Evolutionary conservation across 139 green algal genomes (phyloP).

Genomic region (Deuterostichococcus epilithicus): DNA sequence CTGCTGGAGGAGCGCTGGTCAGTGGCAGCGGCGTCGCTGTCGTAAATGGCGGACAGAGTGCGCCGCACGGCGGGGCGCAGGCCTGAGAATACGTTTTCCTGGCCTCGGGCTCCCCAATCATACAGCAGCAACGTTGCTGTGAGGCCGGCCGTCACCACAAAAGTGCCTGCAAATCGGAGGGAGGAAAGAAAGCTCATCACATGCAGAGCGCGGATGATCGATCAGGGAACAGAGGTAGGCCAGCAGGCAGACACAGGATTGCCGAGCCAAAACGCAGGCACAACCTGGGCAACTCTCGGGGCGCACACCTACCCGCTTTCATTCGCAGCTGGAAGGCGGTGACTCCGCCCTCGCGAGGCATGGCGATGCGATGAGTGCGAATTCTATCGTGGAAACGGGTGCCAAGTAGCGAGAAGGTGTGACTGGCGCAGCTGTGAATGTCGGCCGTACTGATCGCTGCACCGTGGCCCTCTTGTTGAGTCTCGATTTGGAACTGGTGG

Average conservation of each 20-base stretch:
- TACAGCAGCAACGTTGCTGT: not conserved
- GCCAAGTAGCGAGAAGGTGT: too few species aligned
- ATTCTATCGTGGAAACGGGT: too few species aligned
- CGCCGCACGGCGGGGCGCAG: not conserved
- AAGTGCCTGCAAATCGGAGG: not conserved
- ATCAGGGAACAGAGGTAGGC: too few species aligned
- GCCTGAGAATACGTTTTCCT: not conserved
- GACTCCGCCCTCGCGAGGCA: not conserved
- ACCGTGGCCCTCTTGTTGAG: too few species aligned
- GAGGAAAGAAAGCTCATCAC: too few species aligned
- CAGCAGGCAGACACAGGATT: too few species aligned
- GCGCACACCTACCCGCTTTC: not conserved
- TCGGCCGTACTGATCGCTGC: too few species aligned
- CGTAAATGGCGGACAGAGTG: not conserved
- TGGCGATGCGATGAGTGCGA: constrained; percentile 11
- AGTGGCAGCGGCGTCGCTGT: not conserved
- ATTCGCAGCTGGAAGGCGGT: not conserved
- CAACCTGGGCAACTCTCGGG: too few species aligned
- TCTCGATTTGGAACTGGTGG: too few species aligned
- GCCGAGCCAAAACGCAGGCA: too few species aligned
- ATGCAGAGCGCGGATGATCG: too few species aligned
- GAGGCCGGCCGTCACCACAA: not conserved
- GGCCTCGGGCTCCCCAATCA: not conserved
- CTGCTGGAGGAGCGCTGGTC: not conserved
- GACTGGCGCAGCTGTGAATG: too few species aligned